Percentiles rank a stretch among this genome's conserved stretches.
These are phyloP conservation scores for Thelephora ganbajun DNA, from an alignment of 768 basidiomycete species.

Conservation along the genomic window DNA sequence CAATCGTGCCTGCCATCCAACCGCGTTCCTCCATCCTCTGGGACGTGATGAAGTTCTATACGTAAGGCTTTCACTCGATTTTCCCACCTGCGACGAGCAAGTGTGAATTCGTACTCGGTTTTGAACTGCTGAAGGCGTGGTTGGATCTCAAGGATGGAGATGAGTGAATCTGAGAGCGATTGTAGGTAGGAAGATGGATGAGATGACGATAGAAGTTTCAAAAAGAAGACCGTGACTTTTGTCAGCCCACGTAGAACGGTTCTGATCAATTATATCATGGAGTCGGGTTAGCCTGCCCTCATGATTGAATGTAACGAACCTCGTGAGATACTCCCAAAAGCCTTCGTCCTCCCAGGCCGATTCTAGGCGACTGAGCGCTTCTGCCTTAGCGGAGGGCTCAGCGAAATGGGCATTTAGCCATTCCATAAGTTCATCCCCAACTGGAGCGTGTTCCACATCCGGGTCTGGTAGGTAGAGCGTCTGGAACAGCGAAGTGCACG, in stretches of 20 bases:
- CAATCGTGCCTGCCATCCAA: conserved; percentile 65
- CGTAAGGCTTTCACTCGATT: conserved; percentile 64
- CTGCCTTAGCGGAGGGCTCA: conserved; percentile 78
- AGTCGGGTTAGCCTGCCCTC: conserved; percentile 4
- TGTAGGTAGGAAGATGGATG: conserved; percentile 65
- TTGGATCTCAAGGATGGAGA: conserved; percentile 55
- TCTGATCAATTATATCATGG: conserved; percentile 23
- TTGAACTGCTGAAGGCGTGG: conserved; percentile 60
- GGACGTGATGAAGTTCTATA: conserved; percentile 57
- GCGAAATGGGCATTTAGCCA: conserved; percentile 94
- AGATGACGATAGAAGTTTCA: conserved; percentile 42
- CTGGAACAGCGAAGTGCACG: conserved; percentile 73
- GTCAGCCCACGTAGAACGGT: conserved; percentile 75
- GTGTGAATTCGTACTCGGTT: conserved; percentile 71
- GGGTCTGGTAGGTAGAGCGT: conserved; percentile 73
- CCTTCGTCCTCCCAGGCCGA: conserved; percentile 68
- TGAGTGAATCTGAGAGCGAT: conserved; percentile 46
- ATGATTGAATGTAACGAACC: conserved; percentile 25
- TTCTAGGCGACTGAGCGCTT: conserved; percentile 59
- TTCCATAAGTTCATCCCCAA: conserved; percentile 90
- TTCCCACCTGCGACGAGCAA: conserved; percentile 61
- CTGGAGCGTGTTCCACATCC: conserved; percentile 68
- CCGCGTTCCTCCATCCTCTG: conserved; percentile 37
- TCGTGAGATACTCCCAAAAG: conserved; percentile 75
- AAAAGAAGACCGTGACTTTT: conserved; percentile 72